phyloP scores from a whole-genome alignment of 1,139 yeast species.

The Suhomyces yuchorum region DNA sequence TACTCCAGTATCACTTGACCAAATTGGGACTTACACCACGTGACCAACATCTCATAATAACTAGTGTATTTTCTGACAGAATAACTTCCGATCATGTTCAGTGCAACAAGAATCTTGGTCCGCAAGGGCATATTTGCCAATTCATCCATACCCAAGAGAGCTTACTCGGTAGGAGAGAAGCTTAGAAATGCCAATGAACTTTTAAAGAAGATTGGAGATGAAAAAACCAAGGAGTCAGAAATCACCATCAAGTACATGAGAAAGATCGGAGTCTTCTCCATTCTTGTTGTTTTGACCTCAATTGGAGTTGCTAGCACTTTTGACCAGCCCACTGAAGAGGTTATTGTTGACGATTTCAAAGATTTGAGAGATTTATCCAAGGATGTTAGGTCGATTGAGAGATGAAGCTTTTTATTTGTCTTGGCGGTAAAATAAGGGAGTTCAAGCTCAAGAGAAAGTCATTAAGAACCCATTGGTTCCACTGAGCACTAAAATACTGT shows the following conservation, averaged over 20 bases:
- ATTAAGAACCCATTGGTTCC: too few relatives aligned
- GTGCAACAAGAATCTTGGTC: not conserved
- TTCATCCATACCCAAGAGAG: slow-evolving; percentile 4
- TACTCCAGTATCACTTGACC: slow-evolving; percentile 28
- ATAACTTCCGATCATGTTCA: too few relatives aligned
- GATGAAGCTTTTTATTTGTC: too few relatives aligned
- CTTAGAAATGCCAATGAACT: slow-evolving; percentile 24
- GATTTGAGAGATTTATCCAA: slow-evolving; percentile 18
- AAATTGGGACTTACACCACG: slow-evolving; percentile 1
- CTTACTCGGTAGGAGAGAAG: slow-evolving; percentile 16
- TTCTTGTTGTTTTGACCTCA: slow-evolving; percentile 37
- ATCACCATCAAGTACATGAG: slow-evolving; percentile 35
- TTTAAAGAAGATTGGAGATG: slow-evolving; percentile 37
- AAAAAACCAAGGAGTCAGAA: slow-evolving; percentile 35
- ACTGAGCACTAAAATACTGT: too few relatives aligned
- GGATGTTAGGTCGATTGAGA: slow-evolving; percentile 12
- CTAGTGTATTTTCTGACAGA: too few relatives aligned
- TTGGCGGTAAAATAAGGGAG: too few relatives aligned
- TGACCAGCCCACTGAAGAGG: slow-evolving; percentile 15
- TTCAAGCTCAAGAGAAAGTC: too few relatives aligned
- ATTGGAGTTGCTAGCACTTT: slow-evolving; percentile 37
- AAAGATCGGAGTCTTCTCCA: slow-evolving; percentile 36
- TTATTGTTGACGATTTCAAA: slow-evolving; percentile 16
- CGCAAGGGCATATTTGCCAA: not conserved
- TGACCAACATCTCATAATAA: not conserved